These are phyloP conservation scores for Epichloe hybrida DNA, from an alignment of 2,329 filamentous ascomycete species.

Conservation along the genomic window DNA sequence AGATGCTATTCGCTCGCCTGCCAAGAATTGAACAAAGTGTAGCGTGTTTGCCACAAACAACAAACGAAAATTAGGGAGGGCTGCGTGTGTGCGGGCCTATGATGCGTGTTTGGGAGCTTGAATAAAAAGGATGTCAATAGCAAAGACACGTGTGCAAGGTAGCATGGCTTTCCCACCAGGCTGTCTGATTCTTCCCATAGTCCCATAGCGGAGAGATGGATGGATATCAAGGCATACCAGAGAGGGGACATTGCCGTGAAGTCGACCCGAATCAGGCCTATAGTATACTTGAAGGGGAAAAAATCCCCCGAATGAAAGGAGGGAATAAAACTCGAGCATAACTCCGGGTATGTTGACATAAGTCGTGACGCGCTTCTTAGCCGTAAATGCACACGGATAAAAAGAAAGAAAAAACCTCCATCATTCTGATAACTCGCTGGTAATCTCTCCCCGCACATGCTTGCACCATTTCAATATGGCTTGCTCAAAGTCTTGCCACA, in stretches of 20 bases:
- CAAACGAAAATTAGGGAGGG: neutral
- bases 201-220: neutral
- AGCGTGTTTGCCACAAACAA: neutral
- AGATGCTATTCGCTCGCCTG: neutral
- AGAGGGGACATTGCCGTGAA: too few species aligned
- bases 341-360: slow-evolving; percentile 5
- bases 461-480: slow-evolving; percentile 75
- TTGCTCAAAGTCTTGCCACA: slow-evolving; percentile 72
- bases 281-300: too few species aligned
- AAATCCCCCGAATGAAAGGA: neutral
- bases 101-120: neutral
- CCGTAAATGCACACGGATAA: neutral
- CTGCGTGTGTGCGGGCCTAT: neutral
- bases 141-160: neutral
- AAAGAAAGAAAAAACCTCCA: neutral
- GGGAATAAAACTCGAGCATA: neutral
- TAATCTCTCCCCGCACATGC: slow-evolving; percentile 71
- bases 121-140: neutral
- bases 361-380: slow-evolving; percentile 5
- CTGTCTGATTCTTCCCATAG: neutral
- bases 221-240: neutral
- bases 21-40: neutral
- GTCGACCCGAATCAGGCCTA: neutral
- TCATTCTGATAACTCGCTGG: slow-evolving; percentile 41
- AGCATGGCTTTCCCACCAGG: neutral